phyloP scores from a whole-genome alignment of 352 stramenopile species.

The Blastocystis sp. region DNA sequence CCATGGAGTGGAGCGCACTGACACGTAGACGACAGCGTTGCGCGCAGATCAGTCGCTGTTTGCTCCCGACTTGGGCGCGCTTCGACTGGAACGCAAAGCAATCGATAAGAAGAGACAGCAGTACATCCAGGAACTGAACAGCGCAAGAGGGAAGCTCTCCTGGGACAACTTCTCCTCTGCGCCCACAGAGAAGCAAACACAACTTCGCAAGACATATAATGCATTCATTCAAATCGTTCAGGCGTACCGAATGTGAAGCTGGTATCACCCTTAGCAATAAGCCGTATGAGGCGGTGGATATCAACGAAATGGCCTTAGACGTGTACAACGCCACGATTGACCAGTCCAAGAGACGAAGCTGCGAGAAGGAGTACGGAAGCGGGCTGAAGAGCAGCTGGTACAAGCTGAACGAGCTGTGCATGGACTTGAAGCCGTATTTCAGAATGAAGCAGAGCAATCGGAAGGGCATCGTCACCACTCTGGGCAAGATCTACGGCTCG shows the following conservation, averaged over 20 bases:
- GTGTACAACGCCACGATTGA: slow-evolving; percentile 55
- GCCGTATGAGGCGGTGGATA: slow-evolving; percentile 31
- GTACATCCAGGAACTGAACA: slow-evolving; percentile 25
- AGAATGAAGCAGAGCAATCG: neutral
- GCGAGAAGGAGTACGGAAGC: slow-evolving; percentile 31
- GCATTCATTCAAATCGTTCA: slow-evolving; percentile 41
- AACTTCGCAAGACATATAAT: slow-evolving; percentile 14
- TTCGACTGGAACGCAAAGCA: slow-evolving; percentile 56
- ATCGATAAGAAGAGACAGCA: slow-evolving; percentile 41
- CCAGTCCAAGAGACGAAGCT: neutral
- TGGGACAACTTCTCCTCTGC: slow-evolving; percentile 63
- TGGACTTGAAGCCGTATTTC: slow-evolving; percentile 55
- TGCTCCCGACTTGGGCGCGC: slow-evolving; percentile 43
- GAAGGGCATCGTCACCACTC: slow-evolving; percentile 36
- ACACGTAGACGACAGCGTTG: slow-evolving; percentile 39
- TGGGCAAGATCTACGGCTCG: slow-evolving; percentile 35
- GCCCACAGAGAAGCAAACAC: slow-evolving; percentile 12
- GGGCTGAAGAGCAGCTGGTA: slow-evolving; percentile 15
- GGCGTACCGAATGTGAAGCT: neutral
- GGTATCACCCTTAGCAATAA: neutral
- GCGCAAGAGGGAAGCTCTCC: neutral
- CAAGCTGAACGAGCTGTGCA: slow-evolving; percentile 45
- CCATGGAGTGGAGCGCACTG: neutral
- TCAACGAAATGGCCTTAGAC: slow-evolving; percentile 59
- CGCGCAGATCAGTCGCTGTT: slow-evolving; percentile 12